A percentile compares a stretch with the other conserved stretches of the same genome.
Evolutionary conservation across 1,139 yeast genomes (phyloP).

Genomic region (Kodamaea ohmeri): DNA sequence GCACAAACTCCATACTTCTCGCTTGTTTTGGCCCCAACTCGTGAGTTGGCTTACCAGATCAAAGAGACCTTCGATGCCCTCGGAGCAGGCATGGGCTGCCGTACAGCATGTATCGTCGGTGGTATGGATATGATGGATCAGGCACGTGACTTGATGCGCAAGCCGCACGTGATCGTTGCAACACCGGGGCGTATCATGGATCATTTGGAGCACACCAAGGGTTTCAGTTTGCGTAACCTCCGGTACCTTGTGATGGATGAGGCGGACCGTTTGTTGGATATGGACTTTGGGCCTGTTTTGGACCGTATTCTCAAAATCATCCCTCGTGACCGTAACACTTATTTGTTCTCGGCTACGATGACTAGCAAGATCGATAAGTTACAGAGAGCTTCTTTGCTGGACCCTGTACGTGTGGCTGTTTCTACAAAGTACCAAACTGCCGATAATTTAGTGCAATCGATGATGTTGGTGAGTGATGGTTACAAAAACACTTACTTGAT

Average conservation of each 20-base stretch:
- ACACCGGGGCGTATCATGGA: constrained; percentile 97
- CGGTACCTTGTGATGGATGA: constrained; percentile 92
- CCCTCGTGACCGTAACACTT: constrained; percentile 84
- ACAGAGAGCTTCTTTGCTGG: constrained; percentile 85
- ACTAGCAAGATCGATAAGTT: constrained; percentile 91
- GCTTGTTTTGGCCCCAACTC: constrained; percentile 89
- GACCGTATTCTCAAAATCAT: constrained; percentile 82
- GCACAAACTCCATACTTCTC: constrained; percentile 87
- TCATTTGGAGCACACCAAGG: constrained; percentile 92
- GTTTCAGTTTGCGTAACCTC: constrained; percentile 76
- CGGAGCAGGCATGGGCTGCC: constrained; percentile 86
- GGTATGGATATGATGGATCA: constrained; percentile 99
- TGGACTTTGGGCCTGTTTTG: constrained; percentile 95
- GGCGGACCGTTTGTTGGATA: constrained; percentile 91
- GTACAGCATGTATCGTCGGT: constrained; percentile 87
- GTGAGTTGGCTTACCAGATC: constrained; percentile 95
- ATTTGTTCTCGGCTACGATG: constrained; percentile 93
- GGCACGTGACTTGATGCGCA: constrained; percentile 87
- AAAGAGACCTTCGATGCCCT: constrained; percentile 93
- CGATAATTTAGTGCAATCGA: constrained; percentile 81
- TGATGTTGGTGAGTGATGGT: constrained; percentile 91
- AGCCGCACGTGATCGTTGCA: constrained; percentile 92
- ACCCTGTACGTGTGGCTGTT: constrained; percentile 91
- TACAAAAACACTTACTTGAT: constrained; percentile 85
- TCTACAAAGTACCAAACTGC: constrained; percentile 89